Percentiles rank a stretch among this genome's conserved stretches.
phyloP scores from a whole-genome alignment of 352 stramenopile genomes.

The Globisporangium splendens region DNA sequence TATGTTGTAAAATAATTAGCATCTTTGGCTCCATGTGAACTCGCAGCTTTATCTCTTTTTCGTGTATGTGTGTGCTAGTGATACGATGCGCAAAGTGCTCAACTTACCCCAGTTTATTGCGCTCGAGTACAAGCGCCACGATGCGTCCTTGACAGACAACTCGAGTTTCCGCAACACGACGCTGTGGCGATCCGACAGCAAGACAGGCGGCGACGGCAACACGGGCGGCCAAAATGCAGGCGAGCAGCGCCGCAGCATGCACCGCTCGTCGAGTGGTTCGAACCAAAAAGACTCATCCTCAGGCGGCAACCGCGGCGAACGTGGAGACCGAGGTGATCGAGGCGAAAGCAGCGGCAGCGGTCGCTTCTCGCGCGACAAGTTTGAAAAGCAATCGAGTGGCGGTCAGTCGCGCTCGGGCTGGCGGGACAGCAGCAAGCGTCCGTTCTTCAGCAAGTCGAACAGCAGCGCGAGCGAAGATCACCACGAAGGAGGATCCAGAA shows the following conservation, averaged over 20 bases:
- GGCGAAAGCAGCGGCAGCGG: constrained; percentile 27
- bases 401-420: constrained; percentile 45
- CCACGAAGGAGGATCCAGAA: constrained; percentile 20
- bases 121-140: constrained; percentile 91
- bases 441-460: constrained; percentile 35
- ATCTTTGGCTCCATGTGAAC: background rate
- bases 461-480: constrained; percentile 27
- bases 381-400: constrained; percentile 20
- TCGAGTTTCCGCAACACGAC: constrained; percentile 80
- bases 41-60: background rate
- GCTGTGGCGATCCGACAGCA: constrained; percentile 52
- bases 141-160: constrained; percentile 81
- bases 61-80: constrained; percentile 11
- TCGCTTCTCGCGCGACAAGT: constrained; percentile 53
- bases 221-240: constrained; percentile 41
- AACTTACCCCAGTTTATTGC: constrained; percentile 90
- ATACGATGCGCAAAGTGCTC: constrained; percentile 87
- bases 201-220: constrained; percentile 27
- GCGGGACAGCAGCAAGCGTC: constrained; percentile 59
- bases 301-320: constrained; percentile 10
- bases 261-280: constrained; percentile 13
- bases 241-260: constrained; percentile 9
- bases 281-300: constrained; percentile 16
- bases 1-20: constrained; percentile 15
- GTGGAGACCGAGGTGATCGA: constrained; percentile 10